These are phyloP conservation scores for Magnolia officinalis DNA, from an alignment of 164 flowering plant species.

Conservation along the genomic window DNA sequence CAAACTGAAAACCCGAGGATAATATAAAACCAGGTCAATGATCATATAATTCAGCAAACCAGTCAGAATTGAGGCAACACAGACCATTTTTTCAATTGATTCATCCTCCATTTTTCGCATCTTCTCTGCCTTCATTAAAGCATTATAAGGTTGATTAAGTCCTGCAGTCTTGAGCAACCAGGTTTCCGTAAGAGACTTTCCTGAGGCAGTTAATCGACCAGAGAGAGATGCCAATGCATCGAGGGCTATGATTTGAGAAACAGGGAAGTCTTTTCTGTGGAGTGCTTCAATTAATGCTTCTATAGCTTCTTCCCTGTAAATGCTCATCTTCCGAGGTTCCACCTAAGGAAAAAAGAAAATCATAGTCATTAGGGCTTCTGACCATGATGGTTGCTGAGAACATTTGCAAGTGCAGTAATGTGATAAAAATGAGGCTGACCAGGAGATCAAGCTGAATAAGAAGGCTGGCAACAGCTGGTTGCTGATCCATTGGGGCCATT, in stretches of 20 bases:
- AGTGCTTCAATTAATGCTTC: constrained; percentile 64
- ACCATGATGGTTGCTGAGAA: no score
- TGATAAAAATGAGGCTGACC: constrained; percentile 34
- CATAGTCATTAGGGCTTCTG: background rate
- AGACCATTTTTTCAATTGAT: constrained; percentile 41
- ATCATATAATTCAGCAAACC: background rate
- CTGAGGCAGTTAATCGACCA: constrained; percentile 50
- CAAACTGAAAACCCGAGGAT: background rate
- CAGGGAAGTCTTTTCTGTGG: constrained; percentile 49
- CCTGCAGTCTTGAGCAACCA: constrained; percentile 70
- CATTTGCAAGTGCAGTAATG: background rate
- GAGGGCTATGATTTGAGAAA: constrained; percentile 50
- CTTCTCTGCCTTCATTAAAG: constrained; percentile 39
- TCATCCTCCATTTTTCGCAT: constrained; percentile 33
- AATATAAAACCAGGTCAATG: background rate
- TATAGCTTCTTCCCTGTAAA: constrained; percentile 74
- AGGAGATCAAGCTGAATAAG: constrained; percentile 81
- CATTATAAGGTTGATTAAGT: constrained; percentile 49
- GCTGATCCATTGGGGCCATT: constrained; percentile 78
- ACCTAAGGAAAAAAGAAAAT: constrained; percentile 28
- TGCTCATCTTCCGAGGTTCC: constrained; percentile 80
- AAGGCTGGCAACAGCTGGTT: constrained; percentile 58
- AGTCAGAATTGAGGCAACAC: constrained; percentile 6
- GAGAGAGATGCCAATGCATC: constrained; percentile 51
- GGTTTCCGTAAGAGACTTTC: constrained; percentile 48